Evolutionary conservation across 257 asterid genomes (phyloP).

Genomic region (Agastache rugosa): DNA sequence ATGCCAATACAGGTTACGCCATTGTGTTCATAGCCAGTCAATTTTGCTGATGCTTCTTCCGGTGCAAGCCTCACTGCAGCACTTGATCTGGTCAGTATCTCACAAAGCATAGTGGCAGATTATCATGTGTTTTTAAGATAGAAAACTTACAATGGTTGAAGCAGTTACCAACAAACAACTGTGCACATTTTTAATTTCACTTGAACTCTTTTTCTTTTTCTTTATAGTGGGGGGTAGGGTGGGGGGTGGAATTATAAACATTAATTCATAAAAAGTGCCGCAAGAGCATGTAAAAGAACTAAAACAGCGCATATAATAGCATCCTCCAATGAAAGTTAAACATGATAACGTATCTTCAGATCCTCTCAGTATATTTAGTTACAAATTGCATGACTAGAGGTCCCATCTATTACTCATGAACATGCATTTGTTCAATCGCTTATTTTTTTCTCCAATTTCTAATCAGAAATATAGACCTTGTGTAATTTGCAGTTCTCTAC

Average conservation of each 20-base stretch:
- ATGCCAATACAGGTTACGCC: conserved; percentile 91
- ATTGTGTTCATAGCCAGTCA: conserved; percentile 86
- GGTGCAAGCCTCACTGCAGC: conserved; percentile 94
- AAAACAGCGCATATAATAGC: neutral
- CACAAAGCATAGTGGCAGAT: conserved; percentile 29
- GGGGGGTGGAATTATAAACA: neutral
- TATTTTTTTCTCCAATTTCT: neutral
- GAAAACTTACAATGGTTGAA: conserved; percentile 8
- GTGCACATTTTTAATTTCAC: neutral
- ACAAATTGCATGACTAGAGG: neutral
- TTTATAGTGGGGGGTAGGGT: neutral
- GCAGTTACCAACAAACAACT: neutral
- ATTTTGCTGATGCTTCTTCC: conserved; percentile 65
- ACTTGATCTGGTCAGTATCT: conserved; percentile 33
- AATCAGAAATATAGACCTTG: neutral
- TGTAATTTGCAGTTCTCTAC: neutral
- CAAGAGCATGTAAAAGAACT: neutral
- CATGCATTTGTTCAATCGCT: neutral
- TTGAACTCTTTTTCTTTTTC: neutral
- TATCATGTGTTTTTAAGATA: conserved; percentile 16
- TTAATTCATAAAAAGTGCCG: neutral
- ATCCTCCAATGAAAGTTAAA: neutral
- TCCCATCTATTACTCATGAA: conserved; percentile 1
- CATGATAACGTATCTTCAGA: neutral
- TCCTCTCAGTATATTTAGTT: neutral